Percentiles rank a stretch among this genome's conserved stretches.
These are phyloP conservation scores for Syzygium aqueum DNA, from an alignment of 345 rosid genomes.

Conservation along the genomic window DNA sequence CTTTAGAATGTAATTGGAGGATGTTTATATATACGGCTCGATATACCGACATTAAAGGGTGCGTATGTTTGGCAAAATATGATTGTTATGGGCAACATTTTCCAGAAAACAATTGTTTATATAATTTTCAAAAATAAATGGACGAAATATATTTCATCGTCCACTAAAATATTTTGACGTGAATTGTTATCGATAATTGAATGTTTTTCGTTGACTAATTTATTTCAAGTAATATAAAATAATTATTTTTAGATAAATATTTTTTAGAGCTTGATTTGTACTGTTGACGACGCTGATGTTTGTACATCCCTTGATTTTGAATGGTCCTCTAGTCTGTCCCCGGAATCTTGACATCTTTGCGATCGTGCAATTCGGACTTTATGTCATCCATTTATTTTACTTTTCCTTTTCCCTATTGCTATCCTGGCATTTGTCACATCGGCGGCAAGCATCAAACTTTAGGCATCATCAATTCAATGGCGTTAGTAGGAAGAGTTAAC, in stretches of 20 bases:
- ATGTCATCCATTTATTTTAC: neutral
- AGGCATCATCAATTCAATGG: neutral
- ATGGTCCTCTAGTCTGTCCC: neutral
- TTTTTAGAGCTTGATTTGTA: neutral
- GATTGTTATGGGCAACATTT: neutral
- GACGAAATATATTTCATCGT: accelerated
- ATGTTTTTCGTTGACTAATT: neutral
- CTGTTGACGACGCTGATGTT: accelerated
- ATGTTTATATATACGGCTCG: neutral
- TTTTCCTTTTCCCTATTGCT: neutral
- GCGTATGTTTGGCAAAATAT: accelerated
- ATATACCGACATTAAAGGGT: accelerated
- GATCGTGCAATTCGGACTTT: neutral
- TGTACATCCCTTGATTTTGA: neutral
- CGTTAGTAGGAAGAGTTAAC: too few species aligned
- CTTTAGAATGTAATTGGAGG: neutral
- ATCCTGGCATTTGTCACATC: neutral
- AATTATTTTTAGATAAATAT: neutral
- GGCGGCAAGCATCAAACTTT: accelerated
- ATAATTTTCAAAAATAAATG: neutral
- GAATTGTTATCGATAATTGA: neutral
- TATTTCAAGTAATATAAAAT: accelerated
- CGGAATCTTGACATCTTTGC: neutral
- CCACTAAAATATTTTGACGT: accelerated
- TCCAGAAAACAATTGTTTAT: neutral